Evolutionary conservation across 306 rosid genomes (phyloP).

Genomic region (Inga leiocalycina): DNA sequence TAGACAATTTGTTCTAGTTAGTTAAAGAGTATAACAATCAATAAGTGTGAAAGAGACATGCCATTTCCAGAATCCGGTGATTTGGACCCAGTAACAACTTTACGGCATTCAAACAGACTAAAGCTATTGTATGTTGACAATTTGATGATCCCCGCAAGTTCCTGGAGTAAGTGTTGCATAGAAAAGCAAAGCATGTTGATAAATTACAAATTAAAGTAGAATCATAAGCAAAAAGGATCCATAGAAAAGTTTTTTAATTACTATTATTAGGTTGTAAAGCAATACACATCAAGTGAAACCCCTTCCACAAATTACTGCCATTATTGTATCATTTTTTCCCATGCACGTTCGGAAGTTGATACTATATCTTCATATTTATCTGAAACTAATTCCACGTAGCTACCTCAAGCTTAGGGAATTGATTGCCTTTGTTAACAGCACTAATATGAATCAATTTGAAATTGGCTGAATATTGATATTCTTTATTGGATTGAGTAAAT

Average conservation of each 20-base stretch:
- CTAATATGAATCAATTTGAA: not conserved
- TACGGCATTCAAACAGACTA: slow-evolving; percentile 91
- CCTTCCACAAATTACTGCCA: too few species aligned
- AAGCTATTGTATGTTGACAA: slow-evolving; percentile 79
- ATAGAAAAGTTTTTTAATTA: too few species aligned
- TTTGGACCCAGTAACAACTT: slow-evolving; percentile 81
- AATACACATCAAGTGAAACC: too few species aligned
- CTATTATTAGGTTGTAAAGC: too few species aligned
- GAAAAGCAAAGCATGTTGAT: not conserved
- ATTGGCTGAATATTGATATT: slow-evolving; percentile 7
- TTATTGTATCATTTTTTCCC: too few species aligned
- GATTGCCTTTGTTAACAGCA: slow-evolving; percentile 8
- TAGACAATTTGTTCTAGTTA: slow-evolving; percentile 34
- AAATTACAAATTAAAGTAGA: too few species aligned
- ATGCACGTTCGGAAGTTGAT: too few species aligned
- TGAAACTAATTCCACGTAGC: slow-evolving; percentile 7
- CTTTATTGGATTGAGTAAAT: not conserved
- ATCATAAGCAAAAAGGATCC: too few species aligned
- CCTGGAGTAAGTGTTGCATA: slow-evolving; percentile 57
- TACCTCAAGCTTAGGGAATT: not conserved
- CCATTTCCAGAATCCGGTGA: slow-evolving; percentile 86
- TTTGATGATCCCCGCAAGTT: slow-evolving; percentile 87
- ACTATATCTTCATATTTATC: not conserved
- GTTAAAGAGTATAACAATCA: slow-evolving; percentile 18
- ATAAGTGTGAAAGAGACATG: slow-evolving; percentile 38